phyloP scores from a whole-genome alignment of 2,329 filamentous ascomycete genomes.

The Tolypocladium sp. region DNA sequence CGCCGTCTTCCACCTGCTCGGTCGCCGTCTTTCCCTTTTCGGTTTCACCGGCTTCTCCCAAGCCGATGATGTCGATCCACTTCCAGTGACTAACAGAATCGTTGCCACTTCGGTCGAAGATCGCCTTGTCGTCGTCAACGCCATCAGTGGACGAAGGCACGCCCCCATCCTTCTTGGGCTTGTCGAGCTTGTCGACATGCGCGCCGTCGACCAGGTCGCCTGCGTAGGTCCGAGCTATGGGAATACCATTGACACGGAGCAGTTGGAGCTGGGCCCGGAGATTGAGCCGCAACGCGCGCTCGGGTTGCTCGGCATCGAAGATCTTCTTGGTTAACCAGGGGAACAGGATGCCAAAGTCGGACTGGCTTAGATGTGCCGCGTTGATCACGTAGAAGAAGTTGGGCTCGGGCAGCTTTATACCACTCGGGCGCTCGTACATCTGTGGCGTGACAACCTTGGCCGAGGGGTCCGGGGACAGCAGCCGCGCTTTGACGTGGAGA shows the following conservation, averaged over 20 bases:
- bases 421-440: slow-evolving; percentile 31
- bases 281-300: slow-evolving; percentile 50
- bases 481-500: slow-evolving; percentile 56
- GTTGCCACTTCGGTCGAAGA: slow-evolving; percentile 35
- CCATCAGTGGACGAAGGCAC: slow-evolving; percentile 21
- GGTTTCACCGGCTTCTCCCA: slow-evolving; percentile 25
- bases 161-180: slow-evolving; percentile 7
- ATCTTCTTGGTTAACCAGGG: slow-evolving; percentile 57
- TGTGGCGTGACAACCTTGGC: slow-evolving; percentile 29
- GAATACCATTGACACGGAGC: slow-evolving; percentile 38
- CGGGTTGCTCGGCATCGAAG: slow-evolving; percentile 47
- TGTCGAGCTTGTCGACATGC: slow-evolving; percentile 25
- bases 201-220: slow-evolving; percentile 41
- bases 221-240: slow-evolving; percentile 38
- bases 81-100: slow-evolving; percentile 37
- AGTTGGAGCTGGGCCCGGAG: slow-evolving; percentile 49
- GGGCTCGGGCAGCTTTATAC: slow-evolving; percentile 38
- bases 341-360: slow-evolving; percentile 76
- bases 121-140: slow-evolving; percentile 37
- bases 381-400: slow-evolving; percentile 65
- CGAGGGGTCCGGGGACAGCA: slow-evolving; percentile 49
- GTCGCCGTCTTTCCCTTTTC: slow-evolving; percentile 18
- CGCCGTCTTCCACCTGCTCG: slow-evolving; percentile 23
- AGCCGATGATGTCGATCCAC: slow-evolving; percentile 43
- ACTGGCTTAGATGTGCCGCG: slow-evolving; percentile 75